Evolutionary conservation across 2,329 filamentous ascomycete species (phyloP).

Genomic region (Sporothrix schenckii): DNA sequence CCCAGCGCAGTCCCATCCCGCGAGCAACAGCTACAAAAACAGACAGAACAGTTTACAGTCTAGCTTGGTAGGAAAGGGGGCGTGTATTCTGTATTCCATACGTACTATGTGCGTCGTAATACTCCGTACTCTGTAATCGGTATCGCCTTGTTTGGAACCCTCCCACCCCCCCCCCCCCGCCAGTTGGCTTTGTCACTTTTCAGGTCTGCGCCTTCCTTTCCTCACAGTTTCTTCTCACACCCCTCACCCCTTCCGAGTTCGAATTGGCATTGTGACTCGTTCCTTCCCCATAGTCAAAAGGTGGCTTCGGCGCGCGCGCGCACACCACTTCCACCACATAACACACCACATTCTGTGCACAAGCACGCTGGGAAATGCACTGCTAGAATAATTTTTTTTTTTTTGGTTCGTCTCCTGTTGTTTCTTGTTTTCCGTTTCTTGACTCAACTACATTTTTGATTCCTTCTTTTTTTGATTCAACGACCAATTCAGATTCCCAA

Average conservation of each 20-base stretch:
- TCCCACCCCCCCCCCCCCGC: neutral
- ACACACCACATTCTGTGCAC: conserved; percentile 28
- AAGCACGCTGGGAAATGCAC: conserved; percentile 32
- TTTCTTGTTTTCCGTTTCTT: neutral
- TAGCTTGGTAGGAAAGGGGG: neutral
- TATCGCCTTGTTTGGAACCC: conserved; percentile 17
- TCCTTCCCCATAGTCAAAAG: conserved; percentile 28
- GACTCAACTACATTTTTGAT: conserved; percentile 15
- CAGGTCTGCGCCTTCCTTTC: conserved; percentile 1
- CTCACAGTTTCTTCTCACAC: neutral
- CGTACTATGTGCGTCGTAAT: neutral
- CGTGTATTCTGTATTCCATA: neutral
- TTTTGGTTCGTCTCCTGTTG: conserved; percentile 23
- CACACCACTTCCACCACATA: conserved; percentile 31
- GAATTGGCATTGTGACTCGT: conserved; percentile 25
- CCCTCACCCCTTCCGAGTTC: conserved; percentile 20
- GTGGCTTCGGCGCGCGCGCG: conserved; percentile 25
- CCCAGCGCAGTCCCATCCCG: conserved; percentile 25
- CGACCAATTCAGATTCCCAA: neutral
- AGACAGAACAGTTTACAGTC: neutral
- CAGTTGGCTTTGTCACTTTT: conserved; percentile 25
- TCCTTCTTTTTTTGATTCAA: neutral
- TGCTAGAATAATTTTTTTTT: conserved; percentile 30
- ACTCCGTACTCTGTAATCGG: neutral
- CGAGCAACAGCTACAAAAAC: conserved; percentile 22